Conservation (phyloP, 805 yeast genomes). For the Teunomyces funiuensis region DNA sequence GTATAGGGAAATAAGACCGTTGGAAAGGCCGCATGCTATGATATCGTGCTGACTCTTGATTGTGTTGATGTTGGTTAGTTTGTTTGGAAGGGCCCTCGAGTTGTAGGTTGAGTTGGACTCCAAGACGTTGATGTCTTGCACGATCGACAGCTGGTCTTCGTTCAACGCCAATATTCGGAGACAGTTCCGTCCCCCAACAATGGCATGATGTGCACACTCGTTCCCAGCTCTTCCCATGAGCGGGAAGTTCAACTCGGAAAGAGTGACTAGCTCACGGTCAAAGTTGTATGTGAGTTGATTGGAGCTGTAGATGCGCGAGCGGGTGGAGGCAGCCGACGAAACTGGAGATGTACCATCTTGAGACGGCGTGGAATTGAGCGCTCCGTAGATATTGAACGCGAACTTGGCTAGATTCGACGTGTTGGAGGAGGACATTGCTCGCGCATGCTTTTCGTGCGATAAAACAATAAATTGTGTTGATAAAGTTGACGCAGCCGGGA, state of each 20-base stretch:
- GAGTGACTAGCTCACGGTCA: slow-evolving; percentile 24
- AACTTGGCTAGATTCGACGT: slow-evolving; percentile 42
- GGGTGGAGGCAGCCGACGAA: slow-evolving; percentile 17
- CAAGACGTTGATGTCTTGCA: slow-evolving; percentile 34
- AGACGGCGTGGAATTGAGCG: slow-evolving; percentile 18
- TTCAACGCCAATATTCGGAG: slow-evolving; percentile 32
- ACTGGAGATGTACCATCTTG: slow-evolving; percentile 15
- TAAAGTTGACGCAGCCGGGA: background rate
- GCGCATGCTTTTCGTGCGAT: background rate
- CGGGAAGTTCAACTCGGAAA: slow-evolving; percentile 25
- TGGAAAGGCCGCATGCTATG: slow-evolving; percentile 42
- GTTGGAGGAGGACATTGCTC: slow-evolving; percentile 9
- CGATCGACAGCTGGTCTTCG: slow-evolving; percentile 29
- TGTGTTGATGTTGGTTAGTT: slow-evolving; percentile 40
- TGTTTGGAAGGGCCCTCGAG: slow-evolving; percentile 9
- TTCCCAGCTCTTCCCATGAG: slow-evolving; percentile 8
- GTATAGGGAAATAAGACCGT: slow-evolving; percentile 34
- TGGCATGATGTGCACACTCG: slow-evolving; percentile 28
- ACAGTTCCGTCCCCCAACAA: slow-evolving; percentile 44
- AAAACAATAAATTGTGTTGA: too few species aligned
- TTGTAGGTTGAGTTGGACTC: slow-evolving; percentile 19
- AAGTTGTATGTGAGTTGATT: slow-evolving; percentile 17
- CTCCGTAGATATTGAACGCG: slow-evolving; percentile 61
- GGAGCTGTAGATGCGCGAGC: slow-evolving; percentile 11
- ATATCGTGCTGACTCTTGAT: slow-evolving; percentile 31